Evolutionary conservation across 371 early-diverging fungal genomes (phyloP).

Genomic region (Syncephalis plumigaleata): DNA sequence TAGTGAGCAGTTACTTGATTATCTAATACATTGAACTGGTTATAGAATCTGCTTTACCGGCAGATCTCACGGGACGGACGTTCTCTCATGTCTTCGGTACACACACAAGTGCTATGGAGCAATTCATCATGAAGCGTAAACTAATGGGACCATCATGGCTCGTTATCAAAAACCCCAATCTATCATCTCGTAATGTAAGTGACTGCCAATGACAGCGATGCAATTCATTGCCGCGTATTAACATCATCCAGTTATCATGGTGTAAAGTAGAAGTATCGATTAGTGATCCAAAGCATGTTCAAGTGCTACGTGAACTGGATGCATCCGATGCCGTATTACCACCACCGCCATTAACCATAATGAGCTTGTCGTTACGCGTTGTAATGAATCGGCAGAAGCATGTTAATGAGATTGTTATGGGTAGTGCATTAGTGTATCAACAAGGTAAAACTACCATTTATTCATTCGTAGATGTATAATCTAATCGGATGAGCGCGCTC

Average conservation of each 20-base stretch:
- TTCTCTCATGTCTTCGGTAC: constrained; percentile 84
- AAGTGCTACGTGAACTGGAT: constrained; percentile 35
- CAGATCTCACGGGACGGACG: constrained; percentile 48
- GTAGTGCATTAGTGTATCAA: constrained; percentile 37
- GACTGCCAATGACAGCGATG: background rate
- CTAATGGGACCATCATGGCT: constrained; percentile 98
- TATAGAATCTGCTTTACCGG: constrained; percentile 51
- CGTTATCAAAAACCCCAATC: constrained; percentile 26
- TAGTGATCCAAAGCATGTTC: constrained; percentile 49
- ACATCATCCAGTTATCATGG: constrained; percentile 50
- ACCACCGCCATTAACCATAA: constrained; percentile 65
- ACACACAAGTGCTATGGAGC: constrained; percentile 78
- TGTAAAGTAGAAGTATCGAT: constrained; percentile 61
- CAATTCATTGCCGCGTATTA: background rate
- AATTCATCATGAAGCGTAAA: constrained; percentile 78
- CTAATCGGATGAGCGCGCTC: no score
- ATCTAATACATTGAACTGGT: background rate
- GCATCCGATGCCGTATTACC: constrained; percentile 19
- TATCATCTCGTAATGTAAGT: constrained; percentile 25
- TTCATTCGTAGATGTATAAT: no score
- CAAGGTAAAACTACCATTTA: no score
- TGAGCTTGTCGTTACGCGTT: constrained; percentile 70
- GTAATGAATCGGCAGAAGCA: constrained; percentile 62
- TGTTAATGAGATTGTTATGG: constrained; percentile 66
- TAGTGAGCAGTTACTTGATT: background rate